These are phyloP conservation scores for Pseudozyma sp. DNA, from an alignment of 1,284 basidiomycete species.

Conservation along the genomic window DNA sequence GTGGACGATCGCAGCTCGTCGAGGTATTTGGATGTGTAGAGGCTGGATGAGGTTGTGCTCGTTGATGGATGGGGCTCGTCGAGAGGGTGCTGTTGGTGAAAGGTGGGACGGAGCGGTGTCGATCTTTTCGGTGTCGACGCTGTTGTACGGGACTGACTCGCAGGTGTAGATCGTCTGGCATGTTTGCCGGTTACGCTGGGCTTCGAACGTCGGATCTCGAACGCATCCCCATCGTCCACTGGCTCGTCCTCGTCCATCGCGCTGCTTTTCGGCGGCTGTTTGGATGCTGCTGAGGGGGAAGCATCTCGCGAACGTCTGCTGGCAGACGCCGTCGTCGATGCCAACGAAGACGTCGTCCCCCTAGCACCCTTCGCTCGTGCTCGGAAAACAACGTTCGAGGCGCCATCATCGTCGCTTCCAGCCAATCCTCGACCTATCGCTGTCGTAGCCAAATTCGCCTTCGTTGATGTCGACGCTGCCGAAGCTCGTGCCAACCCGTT, in stretches of 20 bases:
- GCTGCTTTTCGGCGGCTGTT: conserved; percentile 1
- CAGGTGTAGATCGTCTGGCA: conserved; percentile 5
- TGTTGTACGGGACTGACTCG: conserved; percentile 1
- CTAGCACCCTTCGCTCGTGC: conserved; percentile 15
- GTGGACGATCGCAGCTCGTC: conserved; percentile 41
- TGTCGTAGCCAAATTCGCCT: background rate
- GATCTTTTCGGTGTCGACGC: conserved; percentile 11
- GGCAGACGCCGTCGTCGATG: background rate
- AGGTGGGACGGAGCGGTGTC: conserved; percentile 22
- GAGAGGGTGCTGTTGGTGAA: conserved; percentile 3
- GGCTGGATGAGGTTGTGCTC: background rate
- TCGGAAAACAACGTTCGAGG: conserved; percentile 27
- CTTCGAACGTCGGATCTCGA: conserved; percentile 37
- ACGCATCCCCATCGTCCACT: conserved; percentile 5
- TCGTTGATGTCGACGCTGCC: background rate
- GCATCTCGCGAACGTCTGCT: background rate
- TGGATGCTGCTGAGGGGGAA: background rate
- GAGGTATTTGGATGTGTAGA: conserved; percentile 40
- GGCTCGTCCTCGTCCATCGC: conserved; percentile 18
- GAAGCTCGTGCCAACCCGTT: background rate
- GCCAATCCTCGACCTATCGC: conserved; percentile 3
- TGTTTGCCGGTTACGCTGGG: conserved; percentile 14
- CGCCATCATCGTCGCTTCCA: background rate
- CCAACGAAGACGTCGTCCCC: conserved; percentile 7
- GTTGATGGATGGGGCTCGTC: conserved; percentile 3